Evolutionary conservation across 2,329 filamentous ascomycete genomes (phyloP).

Genomic region (Cordyceps farinosa): DNA sequence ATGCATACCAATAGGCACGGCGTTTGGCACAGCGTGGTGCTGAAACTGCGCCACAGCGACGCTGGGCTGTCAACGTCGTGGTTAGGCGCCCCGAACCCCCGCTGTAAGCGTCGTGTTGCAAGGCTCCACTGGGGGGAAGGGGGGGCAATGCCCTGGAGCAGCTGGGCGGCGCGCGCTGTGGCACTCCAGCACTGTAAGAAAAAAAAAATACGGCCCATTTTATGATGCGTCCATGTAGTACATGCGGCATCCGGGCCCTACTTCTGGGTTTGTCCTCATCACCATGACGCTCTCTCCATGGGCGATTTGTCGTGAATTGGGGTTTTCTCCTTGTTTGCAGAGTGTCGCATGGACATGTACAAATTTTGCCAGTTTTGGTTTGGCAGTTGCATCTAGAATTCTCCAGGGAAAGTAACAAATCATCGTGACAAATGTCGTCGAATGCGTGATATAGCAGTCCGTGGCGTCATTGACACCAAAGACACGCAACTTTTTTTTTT

Average conservation of each 20-base stretch:
- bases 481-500: background rate
- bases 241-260: background rate
- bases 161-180: background rate
- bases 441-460: background rate
- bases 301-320: too few species aligned
- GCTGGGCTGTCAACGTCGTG: too few species aligned
- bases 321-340: too few species aligned
- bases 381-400: too few species aligned
- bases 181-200: background rate
- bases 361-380: too few species aligned
- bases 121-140: background rate
- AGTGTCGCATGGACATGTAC: too few species aligned
- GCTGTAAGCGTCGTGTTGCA: background rate
- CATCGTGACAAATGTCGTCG: too few species aligned
- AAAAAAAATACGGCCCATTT: background rate
- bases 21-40: background rate
- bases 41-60: background rate
- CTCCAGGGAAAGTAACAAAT: too few species aligned
- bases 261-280: background rate
- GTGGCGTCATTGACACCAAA: background rate
- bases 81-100: background rate
- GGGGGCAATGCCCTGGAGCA: too few species aligned
- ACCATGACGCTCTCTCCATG: background rate
- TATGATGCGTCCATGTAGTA: slow-evolving; percentile 4
- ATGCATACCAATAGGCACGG: background rate